These are phyloP conservation scores for Scutellaria minor DNA, from an alignment of 257 asterid genomes.

Conservation along the genomic window DNA sequence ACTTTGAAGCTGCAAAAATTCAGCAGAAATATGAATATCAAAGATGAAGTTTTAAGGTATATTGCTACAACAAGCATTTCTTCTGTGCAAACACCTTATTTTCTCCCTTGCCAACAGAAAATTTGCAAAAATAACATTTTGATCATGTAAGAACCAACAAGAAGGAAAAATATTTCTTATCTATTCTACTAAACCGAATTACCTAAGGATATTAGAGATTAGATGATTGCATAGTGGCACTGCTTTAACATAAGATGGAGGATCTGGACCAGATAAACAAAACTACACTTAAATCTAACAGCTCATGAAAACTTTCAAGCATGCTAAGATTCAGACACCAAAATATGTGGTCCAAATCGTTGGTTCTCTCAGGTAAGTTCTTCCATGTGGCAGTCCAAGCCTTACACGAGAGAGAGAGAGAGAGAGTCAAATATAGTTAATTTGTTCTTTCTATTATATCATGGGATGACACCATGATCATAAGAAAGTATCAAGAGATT, in stretches of 20 bases:
- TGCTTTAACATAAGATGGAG: neutral
- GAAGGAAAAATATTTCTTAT: too few species aligned
- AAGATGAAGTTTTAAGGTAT: neutral
- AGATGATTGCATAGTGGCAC: too few species aligned
- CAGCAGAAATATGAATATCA: slow-evolving; percentile 21
- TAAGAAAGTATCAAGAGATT: too few species aligned
- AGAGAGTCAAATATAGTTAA: neutral
- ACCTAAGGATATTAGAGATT: too few species aligned
- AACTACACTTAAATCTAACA: neutral
- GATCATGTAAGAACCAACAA: too few species aligned
- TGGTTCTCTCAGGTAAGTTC: neutral
- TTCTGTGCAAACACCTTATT: too few species aligned
- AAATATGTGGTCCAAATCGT: neutral
- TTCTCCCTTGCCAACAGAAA: too few species aligned
- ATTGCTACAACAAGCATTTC: neutral
- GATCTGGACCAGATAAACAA: neutral
- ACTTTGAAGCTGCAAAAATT: slow-evolving; percentile 27
- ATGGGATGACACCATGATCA: too few species aligned
- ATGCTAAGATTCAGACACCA: slow-evolving; percentile 5
- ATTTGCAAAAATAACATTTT: too few species aligned
- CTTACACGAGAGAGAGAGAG: neutral
- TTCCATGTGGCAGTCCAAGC: neutral
- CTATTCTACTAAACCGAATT: too few species aligned
- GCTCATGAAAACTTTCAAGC: slow-evolving; percentile 2
- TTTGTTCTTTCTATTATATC: too few species aligned